Base-by-base conservation (phyloP, 2,329 filamentous ascomycete species). In the Metarhizium anisopliae region DNA sequence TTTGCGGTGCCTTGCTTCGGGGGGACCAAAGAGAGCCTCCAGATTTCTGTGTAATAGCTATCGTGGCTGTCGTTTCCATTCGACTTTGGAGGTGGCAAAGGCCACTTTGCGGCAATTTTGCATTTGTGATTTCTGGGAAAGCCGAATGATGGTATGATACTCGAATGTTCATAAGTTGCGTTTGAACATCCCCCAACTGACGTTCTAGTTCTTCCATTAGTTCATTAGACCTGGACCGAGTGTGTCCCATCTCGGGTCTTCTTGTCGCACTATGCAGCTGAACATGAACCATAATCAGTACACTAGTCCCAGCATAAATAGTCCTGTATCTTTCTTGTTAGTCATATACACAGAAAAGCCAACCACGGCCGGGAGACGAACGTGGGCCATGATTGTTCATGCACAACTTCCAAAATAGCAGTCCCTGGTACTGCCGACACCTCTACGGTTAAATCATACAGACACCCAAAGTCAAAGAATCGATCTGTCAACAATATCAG, bases 171-270 rank as follows among this genome's bases (percentile, higher is more conserved):
- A 85, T 67, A 59, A 81, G 85, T 38, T 76, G 72, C 16, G 72
- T 72, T 20, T 66, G 66, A 3, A 70, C 70, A 53, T 74, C 71
- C 35, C 81, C 80, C 2, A 86, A 74, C 55, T 83, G 76, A 35
- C 72, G 68, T 62, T 85, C 80, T 11, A 86, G 70, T 56, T 84
- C 80, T 29, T 80, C 74, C 16, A 86, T 81, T 36, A 85, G 68
- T 45, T 79, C 73, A 13, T 84, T 80, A 0, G 82, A 77, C 43
- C 70, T 74, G 50, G 74, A 70, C 36, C 69, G 68, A 8, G 62
- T 36, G 53, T 74, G 67, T 8, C 57, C 54, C 16, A 47, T 40
- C 20, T 54, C 42, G 47, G 38, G 47, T 10, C 53, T 52, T 5
- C 56, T 43, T 43, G 50, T 47, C 25, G 53, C 58, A 10, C 57